Evolutionary conservation across 768 basidiomycete species (phyloP), one percentile per base, ranked within the genome.

Genomic region (Mycena maculata): DNA sequence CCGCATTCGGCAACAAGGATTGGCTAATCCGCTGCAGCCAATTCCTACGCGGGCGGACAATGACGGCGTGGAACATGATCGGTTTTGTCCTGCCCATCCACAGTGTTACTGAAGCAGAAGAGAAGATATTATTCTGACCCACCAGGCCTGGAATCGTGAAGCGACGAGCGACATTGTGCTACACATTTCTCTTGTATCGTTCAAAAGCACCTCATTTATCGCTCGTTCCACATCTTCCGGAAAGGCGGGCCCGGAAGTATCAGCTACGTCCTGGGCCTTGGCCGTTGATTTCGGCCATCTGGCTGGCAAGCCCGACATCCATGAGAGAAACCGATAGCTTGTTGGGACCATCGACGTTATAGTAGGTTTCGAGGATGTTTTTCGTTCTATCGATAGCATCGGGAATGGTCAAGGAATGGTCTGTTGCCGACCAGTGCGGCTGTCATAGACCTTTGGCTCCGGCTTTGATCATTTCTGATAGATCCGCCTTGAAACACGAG

Each of bases 71-170:
- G 36, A 56, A 63, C 7, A 15, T 39, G 22, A 48, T 8, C 10
- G 54, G 62, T 49, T 48, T 63, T 16, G 50, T 63, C 52, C 61
- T n/a, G 25, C 15, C 18, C 30, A 11, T 15, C 10, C n/a, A n/a
- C n/a, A n/a, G n/a, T 20, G 5, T 18, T 31, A 20, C 39, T 28
- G 12, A n/a, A 44, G 10, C 15, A 56, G 41, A 3, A 22, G 0
- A 13, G 23, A 27, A 10, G 3, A 12, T 7, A 12, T 27, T 25
- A 10, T 41, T 27, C 13, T 6, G 25, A 60, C 59, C 2, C 48
- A 60, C 48, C 59, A 60, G 47, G 59, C 23, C 50, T 41, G 38
- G 27, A 60, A 60, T 41, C 48, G 39, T 11, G 47, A 52, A n/a
- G 57, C 57, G 31, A 59, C 42, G 44, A 59, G 44, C 4, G 57